Conservation (phyloP, 129 eudicot species). For the Chrysanthemum makinoi region DNA sequence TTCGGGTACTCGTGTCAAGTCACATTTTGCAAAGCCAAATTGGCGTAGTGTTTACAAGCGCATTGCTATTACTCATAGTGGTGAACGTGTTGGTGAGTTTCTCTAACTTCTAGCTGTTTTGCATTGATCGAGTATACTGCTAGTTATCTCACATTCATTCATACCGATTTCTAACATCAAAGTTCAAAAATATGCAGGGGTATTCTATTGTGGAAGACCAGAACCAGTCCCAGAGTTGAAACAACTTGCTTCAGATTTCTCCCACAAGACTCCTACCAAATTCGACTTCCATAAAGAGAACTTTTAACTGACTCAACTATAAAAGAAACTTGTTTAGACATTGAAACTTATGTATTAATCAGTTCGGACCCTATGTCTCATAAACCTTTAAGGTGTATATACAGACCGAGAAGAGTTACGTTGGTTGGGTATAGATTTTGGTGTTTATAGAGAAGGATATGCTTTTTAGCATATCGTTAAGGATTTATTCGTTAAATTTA, state of each 20-base stretch:
- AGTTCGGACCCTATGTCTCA: not conserved
- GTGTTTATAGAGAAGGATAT: not conserved
- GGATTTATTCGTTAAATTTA: not conserved
- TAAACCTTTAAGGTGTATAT: conserved; percentile 12
- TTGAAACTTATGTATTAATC: conserved; percentile 2
- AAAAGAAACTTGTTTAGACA: conserved; percentile 4
- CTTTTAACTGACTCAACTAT: conserved; percentile 20
- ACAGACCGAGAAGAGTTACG: conserved; percentile 3
- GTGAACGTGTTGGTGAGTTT: conserved; percentile 49
- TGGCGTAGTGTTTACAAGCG: conserved; percentile 60
- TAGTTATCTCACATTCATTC: not conserved
- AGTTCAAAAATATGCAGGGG: conserved; percentile 37
- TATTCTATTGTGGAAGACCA: conserved; percentile 63
- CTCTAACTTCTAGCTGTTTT: not conserved
- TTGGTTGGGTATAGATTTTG: conserved; percentile 16
- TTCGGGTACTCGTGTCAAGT: conserved; percentile 70
- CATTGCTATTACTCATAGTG: conserved; percentile 44
- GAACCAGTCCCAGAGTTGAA: conserved; percentile 43
- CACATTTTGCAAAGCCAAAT: conserved; percentile 61
- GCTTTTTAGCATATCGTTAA: not conserved
- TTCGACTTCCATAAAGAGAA: conserved; percentile 74
- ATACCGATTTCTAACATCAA: not conserved
- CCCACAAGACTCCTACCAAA: conserved; percentile 46
- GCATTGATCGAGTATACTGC: too few species aligned
- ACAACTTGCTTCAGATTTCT: conserved; percentile 49